phyloP scores from a whole-genome alignment of 441 rosid species.

The Jatropha multifida region DNA sequence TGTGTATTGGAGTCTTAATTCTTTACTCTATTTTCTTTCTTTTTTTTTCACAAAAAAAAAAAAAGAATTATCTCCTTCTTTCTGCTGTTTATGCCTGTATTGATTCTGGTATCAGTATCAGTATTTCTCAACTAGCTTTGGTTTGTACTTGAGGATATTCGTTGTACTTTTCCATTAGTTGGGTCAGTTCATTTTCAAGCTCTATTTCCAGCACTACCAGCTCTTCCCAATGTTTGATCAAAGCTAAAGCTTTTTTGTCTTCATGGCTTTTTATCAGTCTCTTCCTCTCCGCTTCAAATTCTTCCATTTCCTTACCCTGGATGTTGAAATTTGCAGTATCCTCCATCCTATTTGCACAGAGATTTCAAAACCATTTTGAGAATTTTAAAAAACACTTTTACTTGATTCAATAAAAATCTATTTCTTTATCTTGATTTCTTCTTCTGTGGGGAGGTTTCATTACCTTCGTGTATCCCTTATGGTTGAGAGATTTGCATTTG shows the following conservation, averaged over 20 bases:
- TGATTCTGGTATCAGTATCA: background rate
- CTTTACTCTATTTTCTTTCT: background rate
- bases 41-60: background rate
- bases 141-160: conserved; percentile 3
- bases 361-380: background rate
- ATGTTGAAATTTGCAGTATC: background rate
- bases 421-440: no score
- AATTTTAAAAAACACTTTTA: background rate
- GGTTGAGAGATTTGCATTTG: conserved; percentile 3
- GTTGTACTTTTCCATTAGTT: conserved; percentile 10
- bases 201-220: conserved; percentile 14
- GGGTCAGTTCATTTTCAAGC: conserved; percentile 13
- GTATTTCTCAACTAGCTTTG: background rate
- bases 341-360: conserved; percentile 10
- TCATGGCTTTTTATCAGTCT: conserved; percentile 13
- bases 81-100: background rate
- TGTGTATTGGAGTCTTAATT: background rate
- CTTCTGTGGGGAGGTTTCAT: background rate
- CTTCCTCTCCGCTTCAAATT: conserved; percentile 20
- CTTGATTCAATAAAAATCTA: no score
- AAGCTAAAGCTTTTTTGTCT: conserved; percentile 11
- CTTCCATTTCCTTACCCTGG: conserved; percentile 18
- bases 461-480: conserved; percentile 9
- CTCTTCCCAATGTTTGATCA: conserved; percentile 17
- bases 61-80: background rate